phyloP scores from a whole-genome alignment of 495 filamentous ascomycete species.

The Aspergillus steynii region DNA sequence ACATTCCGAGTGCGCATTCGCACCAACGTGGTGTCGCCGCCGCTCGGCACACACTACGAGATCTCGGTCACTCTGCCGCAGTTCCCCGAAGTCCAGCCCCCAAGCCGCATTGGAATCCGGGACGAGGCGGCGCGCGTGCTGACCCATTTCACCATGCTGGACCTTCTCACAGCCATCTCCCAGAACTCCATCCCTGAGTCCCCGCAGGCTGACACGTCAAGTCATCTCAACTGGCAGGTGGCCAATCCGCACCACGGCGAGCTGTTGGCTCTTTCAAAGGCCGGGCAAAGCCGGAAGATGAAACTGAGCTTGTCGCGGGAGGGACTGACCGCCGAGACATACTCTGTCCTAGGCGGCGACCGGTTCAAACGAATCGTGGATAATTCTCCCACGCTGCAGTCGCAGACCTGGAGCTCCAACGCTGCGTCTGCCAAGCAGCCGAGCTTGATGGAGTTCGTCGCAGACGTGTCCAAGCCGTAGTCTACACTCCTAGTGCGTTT shows the following conservation, averaged over 20 bases:
- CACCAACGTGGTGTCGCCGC: constrained; percentile 44
- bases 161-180: constrained; percentile 37
- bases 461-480: constrained; percentile 22
- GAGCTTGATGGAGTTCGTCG: constrained; percentile 37
- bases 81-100: constrained; percentile 37
- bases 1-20: constrained; percentile 46
- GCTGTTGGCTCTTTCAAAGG: constrained; percentile 26
- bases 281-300: constrained; percentile 35
- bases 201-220: neutral
- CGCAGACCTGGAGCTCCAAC: constrained; percentile 30
- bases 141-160: constrained; percentile 40
- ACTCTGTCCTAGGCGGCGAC: constrained; percentile 24
- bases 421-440: constrained; percentile 5
- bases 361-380: constrained; percentile 11
- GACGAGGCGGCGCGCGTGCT: constrained; percentile 41
- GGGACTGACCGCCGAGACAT: constrained; percentile 31
- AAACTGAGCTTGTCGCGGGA: constrained; percentile 35
- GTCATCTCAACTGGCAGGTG: constrained; percentile 29
- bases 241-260: constrained; percentile 47
- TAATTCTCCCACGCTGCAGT: constrained; percentile 13
- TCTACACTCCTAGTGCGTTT: constrained; percentile 45
- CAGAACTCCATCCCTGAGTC: constrained; percentile 7
- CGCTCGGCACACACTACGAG: constrained; percentile 48
- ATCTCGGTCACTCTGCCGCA: constrained; percentile 41
- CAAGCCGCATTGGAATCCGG: constrained; percentile 34